phyloP scores from a whole-genome alignment of 805 yeast genomes.

The Candida ficus region DNA sequence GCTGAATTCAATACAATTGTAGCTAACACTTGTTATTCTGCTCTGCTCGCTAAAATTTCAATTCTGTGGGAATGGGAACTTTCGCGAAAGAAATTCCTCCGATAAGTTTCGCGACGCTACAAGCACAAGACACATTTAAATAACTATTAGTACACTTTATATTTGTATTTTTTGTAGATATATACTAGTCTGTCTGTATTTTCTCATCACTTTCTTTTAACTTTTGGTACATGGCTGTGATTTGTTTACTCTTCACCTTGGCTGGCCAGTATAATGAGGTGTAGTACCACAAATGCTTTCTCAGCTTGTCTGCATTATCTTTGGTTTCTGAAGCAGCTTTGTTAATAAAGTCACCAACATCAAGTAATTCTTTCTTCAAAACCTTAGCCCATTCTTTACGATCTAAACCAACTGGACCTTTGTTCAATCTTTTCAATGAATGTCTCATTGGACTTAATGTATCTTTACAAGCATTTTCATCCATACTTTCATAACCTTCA shows the following conservation, averaged over 20 bases:
- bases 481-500: conserved; percentile 72
- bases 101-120: too few species aligned
- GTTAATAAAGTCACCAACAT: conserved; percentile 69
- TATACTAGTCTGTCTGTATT: too few species aligned
- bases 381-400: conserved; percentile 74
- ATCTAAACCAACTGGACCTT: conserved; percentile 69
- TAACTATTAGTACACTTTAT: too few species aligned
- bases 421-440: conserved; percentile 59
- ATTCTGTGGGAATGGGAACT: too few species aligned
- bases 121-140: too few species aligned
- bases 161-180: too few species aligned
- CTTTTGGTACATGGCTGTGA: conserved; percentile 71
- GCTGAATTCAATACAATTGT: not conserved
- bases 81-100: too few species aligned
- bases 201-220: conserved; percentile 31
- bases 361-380: conserved; percentile 60
- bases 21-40: not conserved
- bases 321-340: conserved; percentile 27
- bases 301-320: conserved; percentile 33
- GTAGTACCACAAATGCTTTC: conserved; percentile 77
- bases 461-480: conserved; percentile 61
- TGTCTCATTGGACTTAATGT: conserved; percentile 61
- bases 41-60: not conserved
- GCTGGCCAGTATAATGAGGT: conserved; percentile 87
- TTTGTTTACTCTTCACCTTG: conserved; percentile 66